Conservation (phyloP, 768 basidiomycete species). For the Kwoniella mangroviensis region DNA sequence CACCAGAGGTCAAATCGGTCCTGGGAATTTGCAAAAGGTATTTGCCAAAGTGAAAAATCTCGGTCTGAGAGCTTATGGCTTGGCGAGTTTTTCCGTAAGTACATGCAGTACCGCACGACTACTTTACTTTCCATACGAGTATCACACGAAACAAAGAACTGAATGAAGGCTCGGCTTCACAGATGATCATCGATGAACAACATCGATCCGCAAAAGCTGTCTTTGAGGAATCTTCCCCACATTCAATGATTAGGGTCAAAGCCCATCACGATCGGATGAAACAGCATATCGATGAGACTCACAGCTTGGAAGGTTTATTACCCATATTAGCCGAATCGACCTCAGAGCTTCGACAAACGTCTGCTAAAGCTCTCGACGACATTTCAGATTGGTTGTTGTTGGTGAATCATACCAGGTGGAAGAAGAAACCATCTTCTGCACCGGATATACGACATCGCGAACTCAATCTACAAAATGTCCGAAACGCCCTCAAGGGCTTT, state of each 20-base stretch:
- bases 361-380: slow-evolving; percentile 38
- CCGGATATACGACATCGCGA: slow-evolving; percentile 32
- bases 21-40: slow-evolving; percentile 48
- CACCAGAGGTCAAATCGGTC: slow-evolving; percentile 50
- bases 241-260: slow-evolving; percentile 17
- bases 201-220: slow-evolving; percentile 18
- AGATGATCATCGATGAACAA: slow-evolving; percentile 38
- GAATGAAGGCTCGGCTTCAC: not conserved
- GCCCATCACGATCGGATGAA: slow-evolving; percentile 15
- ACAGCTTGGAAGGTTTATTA: slow-evolving; percentile 48
- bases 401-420: slow-evolving; percentile 52
- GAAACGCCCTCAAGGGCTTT: slow-evolving; percentile 34
- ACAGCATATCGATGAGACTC: slow-evolving; percentile 33
- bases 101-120: too few species aligned
- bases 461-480: slow-evolving; percentile 33
- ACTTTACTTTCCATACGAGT: not conserved
- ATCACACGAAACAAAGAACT: not conserved
- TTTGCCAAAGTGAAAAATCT: slow-evolving; percentile 47
- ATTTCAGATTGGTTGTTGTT: slow-evolving; percentile 52
- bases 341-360: slow-evolving; percentile 36
- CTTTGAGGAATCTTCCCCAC: slow-evolving; percentile 8
- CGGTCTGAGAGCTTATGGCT: slow-evolving; percentile 37
- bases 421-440: slow-evolving; percentile 24
- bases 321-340: slow-evolving; percentile 52
- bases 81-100: slow-evolving; percentile 52